phyloP scores from a whole-genome alignment of 176 grass and related monocot genomes.

The Ananas comosus region DNA sequence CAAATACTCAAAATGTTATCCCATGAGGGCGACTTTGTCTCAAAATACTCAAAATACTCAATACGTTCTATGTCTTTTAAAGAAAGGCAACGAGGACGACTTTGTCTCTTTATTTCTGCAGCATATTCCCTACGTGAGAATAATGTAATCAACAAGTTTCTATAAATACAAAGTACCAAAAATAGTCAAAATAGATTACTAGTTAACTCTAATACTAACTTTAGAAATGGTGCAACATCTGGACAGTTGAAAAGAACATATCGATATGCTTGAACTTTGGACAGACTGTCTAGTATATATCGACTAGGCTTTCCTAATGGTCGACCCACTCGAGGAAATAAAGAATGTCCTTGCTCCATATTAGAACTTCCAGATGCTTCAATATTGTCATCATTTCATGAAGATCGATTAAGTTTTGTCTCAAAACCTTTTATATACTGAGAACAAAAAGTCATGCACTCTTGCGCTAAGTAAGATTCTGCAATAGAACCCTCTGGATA shows the following conservation, averaged over 20 bases:
- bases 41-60: too few species aligned
- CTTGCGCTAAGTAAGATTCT: constrained; percentile 2
- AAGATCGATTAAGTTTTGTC: constrained; percentile 7
- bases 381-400: not conserved
- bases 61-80: too few species aligned
- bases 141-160: too few species aligned
- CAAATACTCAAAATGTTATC: too few species aligned
- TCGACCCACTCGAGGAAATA: not conserved
- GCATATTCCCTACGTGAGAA: too few species aligned
- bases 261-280: constrained; percentile 16
- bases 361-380: too few species aligned
- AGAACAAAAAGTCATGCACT: constrained; percentile 17
- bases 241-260: constrained; percentile 25
- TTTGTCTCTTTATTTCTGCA: too few species aligned
- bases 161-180: too few species aligned
- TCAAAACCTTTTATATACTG: constrained; percentile 13
- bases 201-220: not conserved
- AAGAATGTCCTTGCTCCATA: not conserved
- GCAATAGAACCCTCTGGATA: constrained; percentile 18
- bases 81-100: too few species aligned
- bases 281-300: constrained; percentile 5
- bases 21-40: too few species aligned
- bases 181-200: too few species aligned
- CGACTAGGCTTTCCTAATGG: constrained; percentile 8
- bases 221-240: not conserved